Evolutionary conservation across 192 early-diverging fungal species (phyloP).

Genomic region (Coemansia sp.): DNA sequence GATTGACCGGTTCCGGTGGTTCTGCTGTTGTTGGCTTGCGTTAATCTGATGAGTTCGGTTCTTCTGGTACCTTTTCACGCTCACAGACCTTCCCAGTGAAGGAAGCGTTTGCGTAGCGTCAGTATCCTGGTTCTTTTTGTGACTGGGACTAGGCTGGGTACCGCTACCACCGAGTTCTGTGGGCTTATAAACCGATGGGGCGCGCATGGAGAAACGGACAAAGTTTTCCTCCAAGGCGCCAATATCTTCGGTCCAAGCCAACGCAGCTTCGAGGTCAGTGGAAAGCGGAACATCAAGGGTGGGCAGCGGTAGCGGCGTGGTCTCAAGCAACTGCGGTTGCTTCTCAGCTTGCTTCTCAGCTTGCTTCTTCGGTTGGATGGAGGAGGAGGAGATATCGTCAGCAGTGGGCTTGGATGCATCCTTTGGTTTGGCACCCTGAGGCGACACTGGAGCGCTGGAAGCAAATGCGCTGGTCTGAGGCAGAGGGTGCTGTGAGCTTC

Average conservation of each 20-base stretch:
- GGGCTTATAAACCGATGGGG: constrained; percentile 12
- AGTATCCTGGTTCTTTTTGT: neutral
- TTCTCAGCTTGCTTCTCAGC: neutral
- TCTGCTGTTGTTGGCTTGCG: neutral
- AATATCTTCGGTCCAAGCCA: constrained; percentile 55
- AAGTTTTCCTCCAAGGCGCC: constrained; percentile 46
- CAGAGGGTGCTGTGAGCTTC: neutral
- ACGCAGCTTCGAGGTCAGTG: constrained; percentile 25
- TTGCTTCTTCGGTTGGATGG: constrained; percentile 5
- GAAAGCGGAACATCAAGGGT: constrained; percentile 4
- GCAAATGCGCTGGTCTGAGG: neutral
- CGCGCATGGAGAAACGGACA: constrained; percentile 47
- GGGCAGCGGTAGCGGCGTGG: constrained; percentile 26
- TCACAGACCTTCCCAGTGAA: constrained; percentile 23
- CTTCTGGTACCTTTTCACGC: constrained; percentile 22
- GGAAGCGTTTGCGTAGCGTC: constrained; percentile 1
- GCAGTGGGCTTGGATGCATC: neutral
- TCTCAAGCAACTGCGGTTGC: neutral
- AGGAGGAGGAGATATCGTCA: neutral
- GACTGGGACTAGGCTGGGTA: neutral
- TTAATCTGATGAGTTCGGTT: neutral
- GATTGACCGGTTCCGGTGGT: constrained; percentile 30
- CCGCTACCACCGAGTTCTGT: neutral
- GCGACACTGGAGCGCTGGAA: constrained; percentile 5
- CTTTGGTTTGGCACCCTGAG: neutral